These are phyloP conservation scores for Venturia aucupariae DNA, from an alignment of 2,329 filamentous ascomycete genomes.

Conservation along the genomic window DNA sequence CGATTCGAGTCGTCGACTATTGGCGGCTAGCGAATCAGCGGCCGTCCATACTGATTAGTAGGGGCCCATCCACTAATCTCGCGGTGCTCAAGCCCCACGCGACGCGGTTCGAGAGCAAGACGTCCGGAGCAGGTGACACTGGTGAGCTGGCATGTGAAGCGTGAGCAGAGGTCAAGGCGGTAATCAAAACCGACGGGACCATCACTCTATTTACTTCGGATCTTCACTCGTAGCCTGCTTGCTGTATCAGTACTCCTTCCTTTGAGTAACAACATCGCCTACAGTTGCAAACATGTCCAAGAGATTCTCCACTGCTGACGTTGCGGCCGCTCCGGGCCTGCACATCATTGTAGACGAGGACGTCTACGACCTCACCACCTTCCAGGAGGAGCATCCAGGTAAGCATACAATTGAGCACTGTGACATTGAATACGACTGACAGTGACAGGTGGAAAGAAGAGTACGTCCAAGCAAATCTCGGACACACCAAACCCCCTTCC, in stretches of 20 bases:
- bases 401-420: conserved; percentile 11
- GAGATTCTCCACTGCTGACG: conserved; percentile 73
- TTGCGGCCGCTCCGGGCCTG: conserved; percentile 69
- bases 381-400: conserved; percentile 41
- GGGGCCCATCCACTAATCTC: not conserved
- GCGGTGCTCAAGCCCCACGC: not conserved
- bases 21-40: not conserved
- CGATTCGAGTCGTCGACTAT: not conserved
- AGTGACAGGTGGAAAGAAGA: conserved; percentile 58
- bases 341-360: conserved; percentile 92
- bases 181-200: not conserved
- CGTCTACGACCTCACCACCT: conserved; percentile 83
- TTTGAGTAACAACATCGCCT: not conserved
- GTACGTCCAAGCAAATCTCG: conserved; percentile 31
- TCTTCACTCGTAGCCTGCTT: not conserved
- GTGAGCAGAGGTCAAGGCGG: not conserved
- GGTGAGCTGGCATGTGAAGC: conserved; percentile 2
- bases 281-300: conserved; percentile 60
- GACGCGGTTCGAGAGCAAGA: not conserved
- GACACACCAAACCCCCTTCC: conserved; percentile 11
- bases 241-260: too few species aligned
- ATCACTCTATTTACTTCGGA: not conserved
- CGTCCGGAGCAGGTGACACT: not conserved
- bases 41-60: not conserved
- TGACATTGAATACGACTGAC: not conserved